Conservation (phyloP, 345 rosid genomes). For the Hevea brasiliensis region DNA sequence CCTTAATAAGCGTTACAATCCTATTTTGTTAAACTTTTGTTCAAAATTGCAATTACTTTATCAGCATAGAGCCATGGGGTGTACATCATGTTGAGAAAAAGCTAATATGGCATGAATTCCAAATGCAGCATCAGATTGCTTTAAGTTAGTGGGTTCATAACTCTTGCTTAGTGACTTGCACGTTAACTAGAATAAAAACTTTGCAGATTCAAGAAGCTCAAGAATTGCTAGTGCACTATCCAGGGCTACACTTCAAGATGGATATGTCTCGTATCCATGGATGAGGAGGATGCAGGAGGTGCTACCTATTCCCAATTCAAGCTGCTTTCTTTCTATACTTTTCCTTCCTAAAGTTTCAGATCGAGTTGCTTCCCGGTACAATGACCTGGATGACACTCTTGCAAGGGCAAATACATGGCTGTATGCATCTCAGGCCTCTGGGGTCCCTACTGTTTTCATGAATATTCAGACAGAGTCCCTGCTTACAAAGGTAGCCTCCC, state of each 20-base stretch:
- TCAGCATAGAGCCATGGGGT: no score
- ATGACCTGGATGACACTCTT: conserved; percentile 93
- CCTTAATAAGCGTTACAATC: no score
- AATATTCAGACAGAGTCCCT: conserved; percentile 91
- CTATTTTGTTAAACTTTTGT: not conserved
- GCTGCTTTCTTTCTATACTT: conserved; percentile 81
- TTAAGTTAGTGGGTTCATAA: no score
- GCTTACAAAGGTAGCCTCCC: conserved; percentile 72
- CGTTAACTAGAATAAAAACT: not conserved
- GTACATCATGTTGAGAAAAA: no score
- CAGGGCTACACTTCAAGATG: conserved; percentile 82
- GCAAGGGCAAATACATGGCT: conserved; percentile 94
- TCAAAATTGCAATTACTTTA: no score
- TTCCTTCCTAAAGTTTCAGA: conserved; percentile 90
- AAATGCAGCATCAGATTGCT: no score
- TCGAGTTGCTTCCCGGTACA: conserved; percentile 68
- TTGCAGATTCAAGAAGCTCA: conserved; percentile 72
- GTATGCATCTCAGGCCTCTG: conserved; percentile 70
- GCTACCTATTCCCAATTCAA: conserved; percentile 67
- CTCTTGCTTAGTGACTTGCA: no score
- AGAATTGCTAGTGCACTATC: conserved; percentile 75
- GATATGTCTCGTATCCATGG: conserved; percentile 91
- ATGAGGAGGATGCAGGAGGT: conserved; percentile 62
- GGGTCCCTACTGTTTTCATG: conserved; percentile 81
- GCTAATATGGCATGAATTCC: no score